These are phyloP conservation scores for Asterophora lycoperdoides DNA, from an alignment of 768 basidiomycete genomes.

Conservation along the genomic window DNA sequence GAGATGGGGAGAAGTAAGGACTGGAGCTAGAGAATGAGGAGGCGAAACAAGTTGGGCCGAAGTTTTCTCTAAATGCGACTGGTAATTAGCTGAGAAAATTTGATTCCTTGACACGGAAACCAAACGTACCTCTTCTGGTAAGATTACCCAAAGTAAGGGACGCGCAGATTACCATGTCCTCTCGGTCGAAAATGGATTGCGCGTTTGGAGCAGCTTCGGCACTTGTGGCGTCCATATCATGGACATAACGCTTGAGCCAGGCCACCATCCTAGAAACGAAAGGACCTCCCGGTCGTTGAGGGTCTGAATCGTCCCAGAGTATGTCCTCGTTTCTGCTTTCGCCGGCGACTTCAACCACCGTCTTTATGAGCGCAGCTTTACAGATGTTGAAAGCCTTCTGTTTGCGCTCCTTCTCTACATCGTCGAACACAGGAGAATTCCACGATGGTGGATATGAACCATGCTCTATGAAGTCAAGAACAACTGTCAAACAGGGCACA, in stretches of 20 bases:
- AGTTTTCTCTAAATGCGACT: constrained; percentile 43
- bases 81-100: constrained; percentile 3
- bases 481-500: constrained; percentile 53
- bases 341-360: constrained; percentile 80
- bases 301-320: constrained; percentile 66
- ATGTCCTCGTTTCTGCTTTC: constrained; percentile 75
- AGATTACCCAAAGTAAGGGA: constrained; percentile 81
- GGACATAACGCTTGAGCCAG: constrained; percentile 65
- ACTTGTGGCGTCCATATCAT: constrained; percentile 28
- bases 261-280: constrained; percentile 70
- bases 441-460: constrained; percentile 68
- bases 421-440: constrained; percentile 42
- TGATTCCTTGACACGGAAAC: background rate
- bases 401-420: constrained; percentile 50
- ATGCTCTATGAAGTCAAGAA: constrained; percentile 72
- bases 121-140: constrained; percentile 68
- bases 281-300: constrained; percentile 56
- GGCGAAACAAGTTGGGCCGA: constrained; percentile 59
- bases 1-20: constrained; percentile 53
- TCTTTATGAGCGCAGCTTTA: constrained; percentile 83
- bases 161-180: constrained; percentile 83
- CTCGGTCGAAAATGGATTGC: constrained; percentile 30
- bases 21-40: constrained; percentile 58
- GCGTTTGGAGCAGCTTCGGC: constrained; percentile 24
- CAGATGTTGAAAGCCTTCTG: constrained; percentile 76